Conservation (phyloP, 2,329 filamentous ascomycete genomes). For the Cladosporium sp. region DNA sequence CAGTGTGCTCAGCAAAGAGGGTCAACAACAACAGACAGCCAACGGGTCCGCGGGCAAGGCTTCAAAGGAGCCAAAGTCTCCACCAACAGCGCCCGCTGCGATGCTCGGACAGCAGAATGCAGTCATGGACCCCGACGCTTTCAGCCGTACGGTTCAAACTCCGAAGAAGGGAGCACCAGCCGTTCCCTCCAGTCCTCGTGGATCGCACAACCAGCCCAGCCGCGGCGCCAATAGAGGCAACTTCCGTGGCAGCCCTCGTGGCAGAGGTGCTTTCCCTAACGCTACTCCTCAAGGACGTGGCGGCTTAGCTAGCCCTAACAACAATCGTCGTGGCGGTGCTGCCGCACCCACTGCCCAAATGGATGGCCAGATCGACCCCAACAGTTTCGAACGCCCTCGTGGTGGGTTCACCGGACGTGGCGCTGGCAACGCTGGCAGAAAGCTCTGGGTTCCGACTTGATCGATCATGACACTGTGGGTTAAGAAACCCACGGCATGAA, state of each 20-base stretch:
- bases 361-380: conserved; percentile 33
- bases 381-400: conserved; percentile 34
- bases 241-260: conserved; percentile 18
- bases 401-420: conserved; percentile 35
- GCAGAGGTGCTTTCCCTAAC: conserved; percentile 4
- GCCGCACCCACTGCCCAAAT: conserved; percentile 13
- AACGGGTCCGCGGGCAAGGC: neutral
- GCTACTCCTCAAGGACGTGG: conserved; percentile 19
- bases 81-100: conserved; percentile 29
- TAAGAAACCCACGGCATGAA: neutral
- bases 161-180: conserved; percentile 18
- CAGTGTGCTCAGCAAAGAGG: conserved; percentile 26
- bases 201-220: conserved; percentile 14
- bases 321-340: conserved; percentile 8
- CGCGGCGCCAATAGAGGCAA: conserved; percentile 22
- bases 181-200: conserved; percentile 9
- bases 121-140: conserved; percentile 47
- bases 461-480: neutral
- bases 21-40: conserved; percentile 11
- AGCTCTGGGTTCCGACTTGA: conserved; percentile 14
- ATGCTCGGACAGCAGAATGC: conserved; percentile 26
- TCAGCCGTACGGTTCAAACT: conserved; percentile 22
- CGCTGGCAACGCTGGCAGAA: conserved; percentile 4
- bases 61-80: conserved; percentile 19
- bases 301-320: conserved; percentile 13